These are phyloP conservation scores for Populus hybrid DNA, from an alignment of 441 rosid genomes.

Conservation along the genomic window DNA sequence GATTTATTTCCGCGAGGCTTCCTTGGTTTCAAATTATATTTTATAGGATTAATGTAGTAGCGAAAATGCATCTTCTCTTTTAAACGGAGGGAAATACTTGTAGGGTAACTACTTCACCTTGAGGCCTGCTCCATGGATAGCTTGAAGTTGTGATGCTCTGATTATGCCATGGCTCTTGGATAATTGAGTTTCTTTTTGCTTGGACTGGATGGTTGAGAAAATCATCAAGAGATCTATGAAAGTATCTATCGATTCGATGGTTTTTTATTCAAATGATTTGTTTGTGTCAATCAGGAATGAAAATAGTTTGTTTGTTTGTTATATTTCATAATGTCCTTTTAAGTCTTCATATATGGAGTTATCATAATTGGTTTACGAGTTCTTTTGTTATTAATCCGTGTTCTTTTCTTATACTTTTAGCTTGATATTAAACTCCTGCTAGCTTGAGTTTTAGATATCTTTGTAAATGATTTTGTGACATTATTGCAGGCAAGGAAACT, in stretches of 20 bases:
- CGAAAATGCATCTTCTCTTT: neutral
- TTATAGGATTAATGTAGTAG: neutral
- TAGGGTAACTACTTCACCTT: neutral
- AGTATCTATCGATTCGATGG: neutral
- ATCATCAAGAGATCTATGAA: neutral
- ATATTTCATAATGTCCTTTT: neutral
- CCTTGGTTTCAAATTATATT: neutral
- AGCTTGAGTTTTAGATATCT: neutral
- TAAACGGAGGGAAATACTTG: neutral
- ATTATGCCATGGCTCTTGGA: neutral
- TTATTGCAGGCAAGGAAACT: conserved; percentile 79
- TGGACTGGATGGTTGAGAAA: too few species aligned
- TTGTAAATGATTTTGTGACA: conserved; percentile 2
- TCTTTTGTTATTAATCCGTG: neutral
- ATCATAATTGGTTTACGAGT: neutral
- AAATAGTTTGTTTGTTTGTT: neutral
- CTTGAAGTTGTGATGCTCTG: neutral
- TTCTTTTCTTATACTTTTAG: too few species aligned
- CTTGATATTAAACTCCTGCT: neutral
- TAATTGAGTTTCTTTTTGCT: too few species aligned
- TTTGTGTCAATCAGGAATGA: neutral
- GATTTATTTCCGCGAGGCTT: neutral
- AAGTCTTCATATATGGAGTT: neutral
- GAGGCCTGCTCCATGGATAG: neutral
- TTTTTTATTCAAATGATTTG: neutral